Conservation (phyloP, 805 yeast species). For the Pichia californica region DNA sequence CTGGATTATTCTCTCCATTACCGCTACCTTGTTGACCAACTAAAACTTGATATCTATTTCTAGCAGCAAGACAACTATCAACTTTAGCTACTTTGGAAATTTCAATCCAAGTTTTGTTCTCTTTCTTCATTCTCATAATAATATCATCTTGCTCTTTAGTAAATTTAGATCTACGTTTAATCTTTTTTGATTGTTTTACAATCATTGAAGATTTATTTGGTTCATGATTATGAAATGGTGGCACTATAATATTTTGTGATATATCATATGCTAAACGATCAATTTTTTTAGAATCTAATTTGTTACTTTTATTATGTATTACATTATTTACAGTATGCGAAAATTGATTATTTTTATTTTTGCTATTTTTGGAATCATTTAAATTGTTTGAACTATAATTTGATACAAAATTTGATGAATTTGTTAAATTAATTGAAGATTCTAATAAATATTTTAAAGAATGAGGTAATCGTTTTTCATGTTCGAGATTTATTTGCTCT, state of each 20-base stretch:
- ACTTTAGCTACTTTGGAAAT: constrained; percentile 61
- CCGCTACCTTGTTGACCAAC: constrained; percentile 83
- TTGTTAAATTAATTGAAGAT: too few relatives aligned
- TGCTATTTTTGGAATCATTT: too few relatives aligned
- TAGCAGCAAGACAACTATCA: constrained; percentile 63
- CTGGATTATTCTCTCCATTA: constrained; percentile 52
- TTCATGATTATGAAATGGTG: constrained; percentile 23
- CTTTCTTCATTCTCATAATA: constrained; percentile 53
- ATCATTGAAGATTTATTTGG: constrained; percentile 20
- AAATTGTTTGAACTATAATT: too few relatives aligned
- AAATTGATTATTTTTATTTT: too few relatives aligned
- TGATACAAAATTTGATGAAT: too few relatives aligned
- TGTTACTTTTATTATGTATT: constrained; percentile 2
- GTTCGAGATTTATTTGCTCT: too few relatives aligned
- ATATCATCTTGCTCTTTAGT: constrained; percentile 60
- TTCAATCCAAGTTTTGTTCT: constrained; percentile 67
- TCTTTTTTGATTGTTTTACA: constrained; percentile 34
- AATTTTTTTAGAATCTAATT: constrained; percentile 15
- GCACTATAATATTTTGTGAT: constrained; percentile 23
- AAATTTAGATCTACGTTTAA: constrained; percentile 62
- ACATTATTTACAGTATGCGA: neutral
- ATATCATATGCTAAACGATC: constrained; percentile 20
- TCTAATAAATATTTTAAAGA: too few relatives aligned
- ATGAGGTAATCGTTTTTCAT: too few relatives aligned
- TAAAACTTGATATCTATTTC: constrained; percentile 72